Percentiles rank a stretch among this genome's conserved stretches.
These are phyloP conservation scores for Piper betle DNA, from an alignment of 164 flowering plant species.

Conservation along the genomic window DNA sequence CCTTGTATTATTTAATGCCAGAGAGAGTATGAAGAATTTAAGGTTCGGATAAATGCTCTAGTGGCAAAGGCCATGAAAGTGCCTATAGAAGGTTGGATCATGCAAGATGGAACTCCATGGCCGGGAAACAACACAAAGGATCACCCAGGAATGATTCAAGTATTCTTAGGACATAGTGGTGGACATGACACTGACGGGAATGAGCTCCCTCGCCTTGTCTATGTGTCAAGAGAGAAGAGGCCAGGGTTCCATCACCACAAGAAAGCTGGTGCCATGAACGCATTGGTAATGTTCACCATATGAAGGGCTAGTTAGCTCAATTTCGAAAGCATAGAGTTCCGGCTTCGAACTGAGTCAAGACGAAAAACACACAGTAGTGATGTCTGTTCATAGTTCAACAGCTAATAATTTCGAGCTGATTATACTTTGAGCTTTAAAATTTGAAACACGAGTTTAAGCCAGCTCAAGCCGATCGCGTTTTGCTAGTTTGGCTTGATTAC, in stretches of 20 bases:
- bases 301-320: too few relatives aligned
- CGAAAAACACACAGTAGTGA: too few relatives aligned
- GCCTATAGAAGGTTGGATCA: constrained; percentile 93
- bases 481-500: too few relatives aligned
- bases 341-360: too few relatives aligned
- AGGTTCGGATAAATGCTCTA: constrained; percentile 77
- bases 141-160: constrained; percentile 99
- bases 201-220: constrained; percentile 89
- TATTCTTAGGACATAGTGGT: constrained; percentile 92
- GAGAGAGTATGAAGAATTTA: constrained; percentile 98
- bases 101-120: constrained; percentile 99
- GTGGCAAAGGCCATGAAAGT: constrained; percentile 78
- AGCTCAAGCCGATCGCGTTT: too few relatives aligned
- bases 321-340: too few relatives aligned
- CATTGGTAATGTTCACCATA: too few relatives aligned
- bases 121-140: constrained; percentile 93
- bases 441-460: too few relatives aligned
- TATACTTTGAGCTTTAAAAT: too few relatives aligned
- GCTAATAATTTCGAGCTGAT: too few relatives aligned
- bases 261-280: constrained; percentile 99
- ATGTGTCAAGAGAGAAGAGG: constrained; percentile 97
- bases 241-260: constrained; percentile 95
- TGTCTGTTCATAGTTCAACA: too few relatives aligned
- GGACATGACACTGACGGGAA: constrained; percentile 85
- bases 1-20: constrained; percentile 13